A percentile compares a stretch with the other conserved stretches of the same genome.
These are phyloP conservation scores for Candida boleticola DNA, from an alignment of 805 yeast species.

Conservation along the genomic window DNA sequence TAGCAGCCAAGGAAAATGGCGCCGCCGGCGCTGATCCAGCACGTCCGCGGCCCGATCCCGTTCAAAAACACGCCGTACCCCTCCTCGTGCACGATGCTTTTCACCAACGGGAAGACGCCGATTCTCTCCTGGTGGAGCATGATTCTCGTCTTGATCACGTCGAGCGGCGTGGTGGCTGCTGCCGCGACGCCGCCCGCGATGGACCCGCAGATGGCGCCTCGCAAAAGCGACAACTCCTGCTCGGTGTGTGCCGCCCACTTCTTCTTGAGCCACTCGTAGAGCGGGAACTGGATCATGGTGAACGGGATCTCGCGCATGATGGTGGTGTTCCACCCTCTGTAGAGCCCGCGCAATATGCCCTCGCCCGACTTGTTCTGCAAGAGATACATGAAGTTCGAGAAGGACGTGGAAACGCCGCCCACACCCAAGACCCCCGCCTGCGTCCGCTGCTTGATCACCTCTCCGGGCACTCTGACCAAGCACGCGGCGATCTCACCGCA, in stretches of 20 bases:
- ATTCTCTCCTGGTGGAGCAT: slow-evolving; percentile 65
- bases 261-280: slow-evolving; percentile 79
- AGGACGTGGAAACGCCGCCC: slow-evolving; percentile 51
- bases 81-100: slow-evolving; percentile 61
- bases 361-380: slow-evolving; percentile 69
- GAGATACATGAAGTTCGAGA: slow-evolving; percentile 62
- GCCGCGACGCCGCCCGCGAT: slow-evolving; percentile 83
- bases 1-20: slow-evolving; percentile 95
- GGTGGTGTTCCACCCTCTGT: slow-evolving; percentile 92
- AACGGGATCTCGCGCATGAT: slow-evolving; percentile 95
- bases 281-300: slow-evolving; percentile 92
- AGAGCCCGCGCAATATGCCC: slow-evolving; percentile 73
- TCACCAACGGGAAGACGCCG: slow-evolving; percentile 47
- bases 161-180: slow-evolving; percentile 77
- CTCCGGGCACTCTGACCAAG: slow-evolving; percentile 92
- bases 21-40: slow-evolving; percentile 99
- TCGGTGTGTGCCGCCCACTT: slow-evolving; percentile 46
- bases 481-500: slow-evolving; percentile 93
- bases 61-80: slow-evolving; percentile 70
- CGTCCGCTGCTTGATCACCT: slow-evolving; percentile 91
- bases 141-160: slow-evolving; percentile 76
- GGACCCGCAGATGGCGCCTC: slow-evolving; percentile 84
- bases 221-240: slow-evolving; percentile 51
- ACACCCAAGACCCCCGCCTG: slow-evolving; percentile 50
- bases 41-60: slow-evolving; percentile 93